Percentiles rank a stretch among this genome's conserved stretches.
phyloP scores from a whole-genome alignment of 345 rosid species.

The Microthlaspi erraticum region DNA sequence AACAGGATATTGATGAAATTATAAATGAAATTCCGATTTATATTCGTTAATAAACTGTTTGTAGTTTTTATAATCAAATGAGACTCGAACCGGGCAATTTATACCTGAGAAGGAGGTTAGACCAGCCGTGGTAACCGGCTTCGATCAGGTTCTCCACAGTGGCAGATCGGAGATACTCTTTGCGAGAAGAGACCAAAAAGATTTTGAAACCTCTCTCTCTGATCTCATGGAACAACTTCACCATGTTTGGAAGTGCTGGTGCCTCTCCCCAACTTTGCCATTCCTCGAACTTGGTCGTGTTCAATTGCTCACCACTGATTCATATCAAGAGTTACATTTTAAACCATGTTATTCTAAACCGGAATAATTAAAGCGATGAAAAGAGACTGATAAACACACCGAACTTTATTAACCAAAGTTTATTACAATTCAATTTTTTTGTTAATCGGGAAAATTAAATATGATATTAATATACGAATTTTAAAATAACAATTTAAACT shows the following conservation, averaged over 20 bases:
- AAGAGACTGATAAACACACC: neutral
- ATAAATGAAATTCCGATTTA: no score
- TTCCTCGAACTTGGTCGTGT: conserved; percentile 59
- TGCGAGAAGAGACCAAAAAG: conserved; percentile 80
- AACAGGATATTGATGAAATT: no score
- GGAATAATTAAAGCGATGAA: neutral
- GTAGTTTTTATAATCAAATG: neutral
- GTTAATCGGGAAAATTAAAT: no score
- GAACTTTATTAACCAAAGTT: neutral
- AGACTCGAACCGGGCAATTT: neutral
- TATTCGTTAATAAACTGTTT: no score
- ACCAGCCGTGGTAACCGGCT: conserved; percentile 86
- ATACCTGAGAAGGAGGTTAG: conserved; percentile 70
- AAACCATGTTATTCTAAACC: conserved; percentile 14
- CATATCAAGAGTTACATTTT: conserved; percentile 26
- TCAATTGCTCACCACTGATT: conserved; percentile 70
- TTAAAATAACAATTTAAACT: no score
- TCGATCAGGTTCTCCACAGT: conserved; percentile 80
- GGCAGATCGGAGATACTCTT: conserved; percentile 70
- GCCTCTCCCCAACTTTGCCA: conserved; percentile 78
- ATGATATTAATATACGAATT: no score
- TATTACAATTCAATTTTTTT: neutral
- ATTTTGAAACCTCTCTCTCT: conserved; percentile 72
- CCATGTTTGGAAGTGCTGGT: conserved; percentile 62
- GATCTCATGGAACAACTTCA: conserved; percentile 63